Conservation (phyloP, 2,329 filamentous ascomycete species). For the Colletotrichum neosansevieriae region DNA sequence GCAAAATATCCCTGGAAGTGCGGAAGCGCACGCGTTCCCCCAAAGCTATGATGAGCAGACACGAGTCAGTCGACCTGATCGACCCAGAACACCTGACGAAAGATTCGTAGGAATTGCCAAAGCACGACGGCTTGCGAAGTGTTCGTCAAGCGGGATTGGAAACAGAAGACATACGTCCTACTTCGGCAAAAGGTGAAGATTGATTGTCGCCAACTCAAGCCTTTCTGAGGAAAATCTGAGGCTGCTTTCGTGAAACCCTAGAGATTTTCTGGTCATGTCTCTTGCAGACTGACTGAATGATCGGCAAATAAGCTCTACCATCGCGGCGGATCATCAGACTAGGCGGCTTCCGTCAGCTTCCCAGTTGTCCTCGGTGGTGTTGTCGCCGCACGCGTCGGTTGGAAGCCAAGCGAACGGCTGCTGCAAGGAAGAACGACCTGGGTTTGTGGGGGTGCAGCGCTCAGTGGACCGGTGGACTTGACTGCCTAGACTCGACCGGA, state of each 20-base stretch:
- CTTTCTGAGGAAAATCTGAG: neutral
- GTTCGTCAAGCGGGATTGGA: neutral
- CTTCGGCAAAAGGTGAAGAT: neutral
- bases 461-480: constrained; percentile 1
- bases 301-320: constrained; percentile 29
- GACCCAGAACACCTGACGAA: neutral
- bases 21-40: constrained; percentile 9
- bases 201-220: constrained; percentile 18
- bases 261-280: constrained; percentile 29
- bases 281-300: constrained; percentile 15
- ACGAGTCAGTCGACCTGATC: constrained; percentile 19
- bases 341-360: constrained; percentile 30
- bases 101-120: neutral
- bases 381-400: constrained; percentile 24
- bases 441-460: constrained; percentile 26
- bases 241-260: constrained; percentile 31
- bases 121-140: constrained; percentile 15
- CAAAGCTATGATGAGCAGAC: constrained; percentile 3
- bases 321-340: constrained; percentile 32
- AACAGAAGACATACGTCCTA: neutral
- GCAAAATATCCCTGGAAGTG: constrained; percentile 28
- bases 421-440: constrained; percentile 17
- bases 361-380: constrained; percentile 13
- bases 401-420: constrained; percentile 7
- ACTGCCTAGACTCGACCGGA: constrained; percentile 20